phyloP scores from a whole-genome alignment of 306 rosid genomes.

The Gynostemma pentaphyllum region DNA sequence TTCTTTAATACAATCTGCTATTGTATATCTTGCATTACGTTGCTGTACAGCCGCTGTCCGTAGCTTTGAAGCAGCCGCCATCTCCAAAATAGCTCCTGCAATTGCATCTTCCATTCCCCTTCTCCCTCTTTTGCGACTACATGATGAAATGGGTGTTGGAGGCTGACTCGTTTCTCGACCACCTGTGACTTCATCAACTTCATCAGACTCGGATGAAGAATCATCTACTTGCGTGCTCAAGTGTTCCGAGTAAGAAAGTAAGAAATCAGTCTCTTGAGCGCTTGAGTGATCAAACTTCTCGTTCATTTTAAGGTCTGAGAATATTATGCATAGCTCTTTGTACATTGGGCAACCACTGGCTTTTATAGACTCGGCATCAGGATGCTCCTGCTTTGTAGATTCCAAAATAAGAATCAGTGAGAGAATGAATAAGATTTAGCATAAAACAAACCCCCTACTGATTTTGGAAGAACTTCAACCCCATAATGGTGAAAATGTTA shows the following conservation, averaged over 20 bases:
- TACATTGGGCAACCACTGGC: constrained; percentile 49
- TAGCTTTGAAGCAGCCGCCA: constrained; percentile 71
- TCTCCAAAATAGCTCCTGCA: constrained; percentile 61
- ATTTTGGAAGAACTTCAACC: not conserved
- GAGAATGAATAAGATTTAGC: not conserved
- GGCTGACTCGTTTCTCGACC: constrained; percentile 29
- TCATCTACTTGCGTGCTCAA: constrained; percentile 24
- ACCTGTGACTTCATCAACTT: constrained; percentile 28
- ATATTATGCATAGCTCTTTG: constrained; percentile 58
- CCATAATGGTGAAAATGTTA: not conserved
- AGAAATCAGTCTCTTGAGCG: constrained; percentile 23
- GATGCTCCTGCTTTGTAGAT: constrained; percentile 35
- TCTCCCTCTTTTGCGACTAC: constrained; percentile 53
- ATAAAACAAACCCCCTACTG: not conserved
- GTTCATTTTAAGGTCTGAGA: constrained; percentile 42
- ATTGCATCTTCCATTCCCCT: constrained; percentile 51
- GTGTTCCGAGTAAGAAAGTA: constrained; percentile 23
- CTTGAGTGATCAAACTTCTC: constrained; percentile 32
- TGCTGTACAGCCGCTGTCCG: constrained; percentile 47
- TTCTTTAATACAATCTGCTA: constrained; percentile 54
- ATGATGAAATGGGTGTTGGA: constrained; percentile 22
- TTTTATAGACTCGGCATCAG: constrained; percentile 58
- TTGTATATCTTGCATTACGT: constrained; percentile 31
- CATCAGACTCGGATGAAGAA: constrained; percentile 44
- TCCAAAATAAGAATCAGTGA: not conserved